Evolutionary conservation across 1,139 yeast genomes (phyloP).

Genomic region (Geotrichum klebahnii): DNA sequence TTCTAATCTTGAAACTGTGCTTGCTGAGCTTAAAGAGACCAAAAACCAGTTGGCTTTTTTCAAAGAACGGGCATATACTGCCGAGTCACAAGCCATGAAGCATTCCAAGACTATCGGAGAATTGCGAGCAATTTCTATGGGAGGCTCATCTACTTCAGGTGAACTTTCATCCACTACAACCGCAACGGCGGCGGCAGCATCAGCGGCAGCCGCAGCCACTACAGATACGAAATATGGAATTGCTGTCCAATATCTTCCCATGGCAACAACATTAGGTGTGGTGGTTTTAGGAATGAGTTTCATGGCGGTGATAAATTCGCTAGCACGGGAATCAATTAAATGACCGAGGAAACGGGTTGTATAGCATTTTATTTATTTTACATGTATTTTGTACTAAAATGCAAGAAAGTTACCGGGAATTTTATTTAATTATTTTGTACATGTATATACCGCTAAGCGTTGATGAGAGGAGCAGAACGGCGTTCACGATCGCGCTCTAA

Average conservation of each 20-base stretch:
- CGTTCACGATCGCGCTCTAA: conserved; percentile 17
- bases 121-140: conserved; percentile 15
- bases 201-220: conserved; percentile 6
- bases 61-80: conserved; percentile 25
- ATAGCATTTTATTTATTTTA: not conserved
- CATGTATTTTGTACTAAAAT: not conserved
- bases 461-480: conserved; percentile 17
- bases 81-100: conserved; percentile 26
- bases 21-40: conserved; percentile 23
- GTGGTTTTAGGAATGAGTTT: conserved; percentile 31
- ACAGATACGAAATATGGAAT: not conserved
- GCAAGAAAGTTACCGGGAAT: not conserved
- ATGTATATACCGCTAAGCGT: conserved; percentile 1
- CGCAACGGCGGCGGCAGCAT: too few species aligned
- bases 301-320: conserved; percentile 30
- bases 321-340: conserved; percentile 23
- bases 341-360: not conserved
- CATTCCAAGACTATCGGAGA: conserved; percentile 26
- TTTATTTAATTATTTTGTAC: not conserved
- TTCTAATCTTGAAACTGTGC: conserved; percentile 12
- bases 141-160: not conserved
- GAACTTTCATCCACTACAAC: too few species aligned
- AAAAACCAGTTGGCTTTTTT: conserved; percentile 23
- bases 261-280: conserved; percentile 31
- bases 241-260: conserved; percentile 23